Conservation (phyloP, 2,329 filamentous ascomycete genomes). For the Seiridium unicorne region DNA sequence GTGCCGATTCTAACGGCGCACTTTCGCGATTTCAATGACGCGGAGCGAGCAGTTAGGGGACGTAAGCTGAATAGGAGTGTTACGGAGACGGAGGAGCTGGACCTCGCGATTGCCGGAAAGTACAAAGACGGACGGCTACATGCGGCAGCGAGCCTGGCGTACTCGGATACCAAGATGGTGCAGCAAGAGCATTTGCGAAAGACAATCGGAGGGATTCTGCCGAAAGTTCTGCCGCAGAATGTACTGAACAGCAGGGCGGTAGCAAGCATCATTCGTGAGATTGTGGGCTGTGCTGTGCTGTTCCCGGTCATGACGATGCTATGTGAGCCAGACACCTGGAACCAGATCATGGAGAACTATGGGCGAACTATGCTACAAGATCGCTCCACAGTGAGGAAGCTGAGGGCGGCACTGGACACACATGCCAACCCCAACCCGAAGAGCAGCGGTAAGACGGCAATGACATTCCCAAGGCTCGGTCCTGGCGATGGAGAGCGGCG, state of each 20-base stretch:
- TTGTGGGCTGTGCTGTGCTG: conserved; percentile 89
- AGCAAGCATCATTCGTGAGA: conserved; percentile 77
- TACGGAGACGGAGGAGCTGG: conserved; percentile 94
- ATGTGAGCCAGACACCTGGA: conserved; percentile 94
- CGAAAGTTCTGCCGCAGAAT: conserved; percentile 68
- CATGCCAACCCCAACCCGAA: conserved; percentile 82
- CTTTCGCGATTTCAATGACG: conserved; percentile 86
- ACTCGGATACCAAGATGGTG: conserved; percentile 77
- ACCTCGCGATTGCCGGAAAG: conserved; percentile 92
- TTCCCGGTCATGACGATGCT: conserved; percentile 77
- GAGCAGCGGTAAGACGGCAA: conserved; percentile 53
- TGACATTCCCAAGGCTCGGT: conserved; percentile 72
- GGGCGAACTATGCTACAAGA: conserved; percentile 88
- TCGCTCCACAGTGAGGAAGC: conserved; percentile 87
- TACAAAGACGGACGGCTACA: conserved; percentile 88
- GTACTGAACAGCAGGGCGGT: conserved; percentile 81
- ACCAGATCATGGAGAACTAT: conserved; percentile 89
- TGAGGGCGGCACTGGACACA: conserved; percentile 88
- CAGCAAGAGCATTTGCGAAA: conserved; percentile 88
- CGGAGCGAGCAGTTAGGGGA: conserved; percentile 82
- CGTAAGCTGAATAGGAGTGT: conserved; percentile 84
- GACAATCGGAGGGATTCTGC: conserved; percentile 70
- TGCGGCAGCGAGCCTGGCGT: conserved; percentile 77
- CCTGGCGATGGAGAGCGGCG: conserved; percentile 85
- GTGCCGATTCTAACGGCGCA: conserved; percentile 88